These are phyloP conservation scores for Starmerella potacharoeniae DNA, from an alignment of 805 yeast genomes.

Conservation along the genomic window DNA sequence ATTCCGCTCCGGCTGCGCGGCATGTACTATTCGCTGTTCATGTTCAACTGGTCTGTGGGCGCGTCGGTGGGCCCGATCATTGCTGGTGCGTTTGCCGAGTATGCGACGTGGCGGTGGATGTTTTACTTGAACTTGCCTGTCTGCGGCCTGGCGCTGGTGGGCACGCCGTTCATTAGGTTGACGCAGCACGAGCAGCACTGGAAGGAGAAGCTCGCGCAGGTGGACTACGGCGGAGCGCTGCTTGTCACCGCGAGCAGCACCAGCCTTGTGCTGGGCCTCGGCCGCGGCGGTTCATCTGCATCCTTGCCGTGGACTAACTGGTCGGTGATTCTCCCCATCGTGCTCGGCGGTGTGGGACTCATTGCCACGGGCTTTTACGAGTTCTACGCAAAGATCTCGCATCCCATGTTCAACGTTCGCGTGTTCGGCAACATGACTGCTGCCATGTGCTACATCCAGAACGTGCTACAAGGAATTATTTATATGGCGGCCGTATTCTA, in stretches of 20 bases:
- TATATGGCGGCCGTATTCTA: slow-evolving; percentile 26
- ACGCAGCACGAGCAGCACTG: slow-evolving; percentile 28
- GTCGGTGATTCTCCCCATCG: slow-evolving; percentile 40
- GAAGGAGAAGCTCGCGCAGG: slow-evolving; percentile 31
- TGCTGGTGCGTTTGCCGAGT: slow-evolving; percentile 53
- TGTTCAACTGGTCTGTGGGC: slow-evolving; percentile 27
- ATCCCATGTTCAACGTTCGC: slow-evolving; percentile 39
- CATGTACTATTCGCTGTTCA: slow-evolving; percentile 24
- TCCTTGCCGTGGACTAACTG: slow-evolving; percentile 44
- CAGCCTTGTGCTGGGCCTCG: slow-evolving; percentile 38
- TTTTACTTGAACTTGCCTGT: slow-evolving; percentile 59
- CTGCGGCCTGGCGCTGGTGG: slow-evolving; percentile 40
- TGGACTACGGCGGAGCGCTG: slow-evolving; percentile 43
- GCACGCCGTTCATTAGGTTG: slow-evolving; percentile 31
- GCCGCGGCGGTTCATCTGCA: slow-evolving; percentile 41
- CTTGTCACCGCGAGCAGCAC: slow-evolving; percentile 36
- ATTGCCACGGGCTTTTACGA: slow-evolving; percentile 29
- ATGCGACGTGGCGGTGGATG: slow-evolving; percentile 66
- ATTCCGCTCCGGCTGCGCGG: slow-evolving; percentile 35
- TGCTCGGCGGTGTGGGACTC: slow-evolving; percentile 34
- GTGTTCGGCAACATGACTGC: slow-evolving; percentile 33
- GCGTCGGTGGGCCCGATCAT: slow-evolving; percentile 43
- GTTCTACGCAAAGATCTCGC: slow-evolving; percentile 27
- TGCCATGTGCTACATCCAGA: slow-evolving; percentile 31
- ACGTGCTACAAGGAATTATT: slow-evolving; percentile 35